Percentiles rank a stretch among this genome's conserved stretches.
Conservation (phyloP, 495 filamentous ascomycete genomes). For the Massariosphaeria phaeospora region DNA sequence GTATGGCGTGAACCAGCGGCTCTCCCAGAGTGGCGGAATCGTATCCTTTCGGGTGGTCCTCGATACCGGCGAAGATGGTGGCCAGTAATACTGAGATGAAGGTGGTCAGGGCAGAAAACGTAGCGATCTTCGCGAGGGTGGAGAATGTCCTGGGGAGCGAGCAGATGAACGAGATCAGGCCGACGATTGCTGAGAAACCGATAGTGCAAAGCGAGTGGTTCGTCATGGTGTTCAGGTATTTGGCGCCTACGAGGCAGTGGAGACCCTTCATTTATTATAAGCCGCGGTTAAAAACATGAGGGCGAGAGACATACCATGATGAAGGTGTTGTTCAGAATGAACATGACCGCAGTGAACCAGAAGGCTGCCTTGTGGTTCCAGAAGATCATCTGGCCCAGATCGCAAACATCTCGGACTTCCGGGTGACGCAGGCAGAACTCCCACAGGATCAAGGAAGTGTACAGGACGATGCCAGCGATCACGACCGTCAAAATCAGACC, state of each 20-base stretch:
- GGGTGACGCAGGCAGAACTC: constrained; percentile 82
- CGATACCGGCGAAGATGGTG: constrained; percentile 68
- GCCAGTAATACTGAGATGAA: constrained; percentile 80
- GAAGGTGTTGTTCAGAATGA: constrained; percentile 86
- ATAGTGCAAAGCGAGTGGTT: constrained; percentile 63
- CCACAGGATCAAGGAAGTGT: constrained; percentile 81
- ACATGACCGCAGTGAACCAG: constrained; percentile 83
- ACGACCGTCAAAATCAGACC: constrained; percentile 77
- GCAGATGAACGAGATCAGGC: constrained; percentile 64
- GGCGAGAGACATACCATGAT: constrained; percentile 52
- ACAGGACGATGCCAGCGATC: constrained; percentile 67
- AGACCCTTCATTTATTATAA: constrained; percentile 49
- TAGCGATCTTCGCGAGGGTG: constrained; percentile 69
- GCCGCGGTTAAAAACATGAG: neutral
- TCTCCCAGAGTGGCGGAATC: constrained; percentile 48
- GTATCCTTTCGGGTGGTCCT: constrained; percentile 56
- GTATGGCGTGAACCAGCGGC: constrained; percentile 60
- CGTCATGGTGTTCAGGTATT: constrained; percentile 82
- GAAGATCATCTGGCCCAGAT: constrained; percentile 85
- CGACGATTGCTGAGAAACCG: constrained; percentile 63
- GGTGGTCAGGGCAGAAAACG: constrained; percentile 72
- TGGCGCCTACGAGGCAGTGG: constrained; percentile 71
- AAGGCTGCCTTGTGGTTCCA: constrained; percentile 72
- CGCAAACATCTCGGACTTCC: constrained; percentile 82
- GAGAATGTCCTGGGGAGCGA: constrained; percentile 79